phyloP scores from a whole-genome alignment of 768 basidiomycete species.

The Hortiboletus campestris region DNA sequence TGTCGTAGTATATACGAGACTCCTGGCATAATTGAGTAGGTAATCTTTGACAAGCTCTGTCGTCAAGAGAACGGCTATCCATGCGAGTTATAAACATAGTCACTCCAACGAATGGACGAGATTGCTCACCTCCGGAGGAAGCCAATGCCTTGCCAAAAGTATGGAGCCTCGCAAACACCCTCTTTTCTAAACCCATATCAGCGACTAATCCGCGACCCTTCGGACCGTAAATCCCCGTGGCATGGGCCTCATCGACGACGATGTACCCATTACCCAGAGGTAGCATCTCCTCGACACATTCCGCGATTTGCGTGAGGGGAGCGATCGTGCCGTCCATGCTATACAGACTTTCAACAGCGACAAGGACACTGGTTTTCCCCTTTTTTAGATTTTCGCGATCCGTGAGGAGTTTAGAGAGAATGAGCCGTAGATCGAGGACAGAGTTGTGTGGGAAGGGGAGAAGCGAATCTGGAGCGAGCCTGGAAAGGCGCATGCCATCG shows the following conservation, averaged over 20 bases:
- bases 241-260: slow-evolving; percentile 91
- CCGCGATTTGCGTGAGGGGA: slow-evolving; percentile 66
- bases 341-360: slow-evolving; percentile 88
- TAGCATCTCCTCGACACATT: slow-evolving; percentile 57
- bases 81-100: background rate
- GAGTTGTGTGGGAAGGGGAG: slow-evolving; percentile 75
- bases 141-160: slow-evolving; percentile 94
- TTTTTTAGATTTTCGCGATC: slow-evolving; percentile 36
- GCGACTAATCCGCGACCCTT: slow-evolving; percentile 74
- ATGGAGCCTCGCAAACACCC: slow-evolving; percentile 75
- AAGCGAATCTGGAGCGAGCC: slow-evolving; percentile 38
- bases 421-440: slow-evolving; percentile 43
- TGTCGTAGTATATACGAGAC: slow-evolving; percentile 90
- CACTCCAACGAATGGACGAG: background rate
- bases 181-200: slow-evolving; percentile 63
- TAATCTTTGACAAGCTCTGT: slow-evolving; percentile 74
- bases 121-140: slow-evolving; percentile 73
- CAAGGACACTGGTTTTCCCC: slow-evolving; percentile 57
- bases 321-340: slow-evolving; percentile 96
- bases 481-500: slow-evolving; percentile 77
- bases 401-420: slow-evolving; percentile 42
- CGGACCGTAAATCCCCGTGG: slow-evolving; percentile 85
- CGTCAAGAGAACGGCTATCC: slow-evolving; percentile 72
- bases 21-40: slow-evolving; percentile 87
- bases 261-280: slow-evolving; percentile 66